These are phyloP conservation scores for Phaseolus coccineus DNA, from an alignment of 331 rosid species.

Conservation along the genomic window DNA sequence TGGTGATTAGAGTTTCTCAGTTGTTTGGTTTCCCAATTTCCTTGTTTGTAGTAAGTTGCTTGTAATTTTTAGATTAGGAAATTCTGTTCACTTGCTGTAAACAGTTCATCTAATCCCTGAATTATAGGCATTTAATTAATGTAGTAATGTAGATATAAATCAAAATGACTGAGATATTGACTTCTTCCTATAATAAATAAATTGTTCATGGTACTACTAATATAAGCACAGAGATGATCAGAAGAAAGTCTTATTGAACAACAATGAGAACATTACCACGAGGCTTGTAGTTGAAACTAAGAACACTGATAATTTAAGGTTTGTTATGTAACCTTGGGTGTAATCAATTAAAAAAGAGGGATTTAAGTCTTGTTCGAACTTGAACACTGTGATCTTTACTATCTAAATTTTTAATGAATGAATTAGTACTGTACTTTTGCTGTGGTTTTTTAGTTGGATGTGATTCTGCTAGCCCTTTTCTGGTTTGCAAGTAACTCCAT, in stretches of 20 bases:
- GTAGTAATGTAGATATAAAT: background rate
- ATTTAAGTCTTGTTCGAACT: conserved; percentile 2
- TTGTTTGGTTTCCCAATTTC: background rate
- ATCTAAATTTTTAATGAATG: background rate
- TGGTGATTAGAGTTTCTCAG: conserved; percentile 7
- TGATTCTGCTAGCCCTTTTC: conserved; percentile 9
- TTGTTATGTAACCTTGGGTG: conserved; percentile 22
- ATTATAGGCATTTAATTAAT: background rate
- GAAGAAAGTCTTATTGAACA: conserved; percentile 6
- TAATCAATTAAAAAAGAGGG: background rate
- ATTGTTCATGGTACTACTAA: background rate
- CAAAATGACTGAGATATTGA: background rate
- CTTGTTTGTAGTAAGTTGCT: background rate
- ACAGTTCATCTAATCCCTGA: background rate
- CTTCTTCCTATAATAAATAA: conserved; percentile 4
- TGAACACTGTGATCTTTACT: conserved; percentile 13
- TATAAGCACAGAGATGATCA: background rate
- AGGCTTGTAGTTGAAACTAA: background rate
- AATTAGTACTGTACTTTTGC: background rate
- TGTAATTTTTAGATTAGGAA: background rate
- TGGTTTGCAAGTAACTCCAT: conserved; percentile 10
- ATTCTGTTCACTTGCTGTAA: background rate
- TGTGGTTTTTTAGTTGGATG: conserved; percentile 19
- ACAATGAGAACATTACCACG: conserved; percentile 12
- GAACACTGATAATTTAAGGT: conserved; percentile 6